Conservation (phyloP, 1,139 yeast genomes). For the Debaryomyces sp. region DNA sequence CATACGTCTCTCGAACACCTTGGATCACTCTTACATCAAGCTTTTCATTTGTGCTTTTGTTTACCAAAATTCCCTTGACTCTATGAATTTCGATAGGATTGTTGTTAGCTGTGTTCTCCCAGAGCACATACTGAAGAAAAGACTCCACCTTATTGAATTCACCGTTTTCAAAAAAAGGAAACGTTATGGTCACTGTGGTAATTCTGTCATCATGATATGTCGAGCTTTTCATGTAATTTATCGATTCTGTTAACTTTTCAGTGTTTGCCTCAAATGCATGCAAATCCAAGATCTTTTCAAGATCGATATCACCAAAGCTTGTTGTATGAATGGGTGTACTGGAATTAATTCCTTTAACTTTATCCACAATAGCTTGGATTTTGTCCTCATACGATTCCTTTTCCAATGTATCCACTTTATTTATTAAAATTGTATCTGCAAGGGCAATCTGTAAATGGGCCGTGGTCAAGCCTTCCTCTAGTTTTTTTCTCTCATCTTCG, state of each 20-base stretch:
- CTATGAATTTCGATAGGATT: slow-evolving; percentile 70
- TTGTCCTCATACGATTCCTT: slow-evolving; percentile 21
- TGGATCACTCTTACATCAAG: slow-evolving; percentile 69
- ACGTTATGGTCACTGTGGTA: slow-evolving; percentile 59
- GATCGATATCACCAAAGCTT: slow-evolving; percentile 68
- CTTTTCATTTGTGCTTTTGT: slow-evolving; percentile 19
- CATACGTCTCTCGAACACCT: slow-evolving; percentile 93
- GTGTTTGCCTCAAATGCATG: slow-evolving; percentile 71
- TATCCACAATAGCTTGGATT: slow-evolving; percentile 26
- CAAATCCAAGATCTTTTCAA: slow-evolving; percentile 65
- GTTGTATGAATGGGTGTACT: slow-evolving; percentile 71
- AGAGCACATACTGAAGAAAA: slow-evolving; percentile 65
- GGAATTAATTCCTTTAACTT: slow-evolving; percentile 63
- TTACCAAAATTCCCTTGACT: slow-evolving; percentile 71
- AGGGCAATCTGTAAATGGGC: slow-evolving; percentile 90
- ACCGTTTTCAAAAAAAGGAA: slow-evolving; percentile 42
- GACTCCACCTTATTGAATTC: slow-evolving; percentile 51
- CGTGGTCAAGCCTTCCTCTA: slow-evolving; percentile 63
- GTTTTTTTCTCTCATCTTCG: slow-evolving; percentile 31
- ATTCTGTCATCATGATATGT: slow-evolving; percentile 56
- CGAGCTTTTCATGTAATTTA: slow-evolving; percentile 17
- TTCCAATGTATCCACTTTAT: slow-evolving; percentile 64
- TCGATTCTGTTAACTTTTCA: slow-evolving; percentile 30
- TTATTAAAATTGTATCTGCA: slow-evolving; percentile 80
- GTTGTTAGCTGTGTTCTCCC: slow-evolving; percentile 59